phyloP scores from a whole-genome alignment of 768 basidiomycete species.

The Multifurca ochricompacta region DNA sequence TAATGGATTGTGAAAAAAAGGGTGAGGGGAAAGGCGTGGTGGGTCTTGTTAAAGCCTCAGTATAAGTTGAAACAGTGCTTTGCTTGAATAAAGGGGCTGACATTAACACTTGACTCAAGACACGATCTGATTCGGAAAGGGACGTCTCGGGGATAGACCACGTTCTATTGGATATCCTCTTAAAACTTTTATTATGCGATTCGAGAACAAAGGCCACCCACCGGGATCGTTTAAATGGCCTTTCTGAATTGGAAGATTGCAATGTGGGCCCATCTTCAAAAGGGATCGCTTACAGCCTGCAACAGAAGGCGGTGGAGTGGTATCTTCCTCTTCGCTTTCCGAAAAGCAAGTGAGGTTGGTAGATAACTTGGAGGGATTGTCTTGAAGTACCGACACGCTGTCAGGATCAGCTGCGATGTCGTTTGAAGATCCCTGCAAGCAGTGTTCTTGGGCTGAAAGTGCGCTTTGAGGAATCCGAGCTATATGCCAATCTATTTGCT shows the following conservation, averaged over 20 bases:
- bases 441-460: neutral
- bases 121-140: neutral
- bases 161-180: too few relatives aligned
- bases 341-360: too few relatives aligned
- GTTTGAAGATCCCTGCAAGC: neutral
- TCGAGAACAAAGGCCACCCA: neutral
- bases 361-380: neutral
- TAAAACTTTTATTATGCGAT: too few relatives aligned
- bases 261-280: neutral
- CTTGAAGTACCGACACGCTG: neutral
- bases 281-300: conserved; percentile 12
- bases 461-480: neutral
- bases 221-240: conserved; percentile 4
- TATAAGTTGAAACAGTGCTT: neutral
- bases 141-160: neutral
- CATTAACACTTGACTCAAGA: neutral
- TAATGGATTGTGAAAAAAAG: too few relatives aligned
- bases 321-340: conserved; percentile 11
- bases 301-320: conserved; percentile 6
- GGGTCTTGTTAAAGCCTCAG: neutral
- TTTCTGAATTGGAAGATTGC: neutral
- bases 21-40: neutral
- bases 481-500: too few relatives aligned
- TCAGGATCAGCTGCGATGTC: neutral
- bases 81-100: neutral